Evolutionary conservation across 2,329 filamentous ascomycete genomes (phyloP).

Genomic region (Arthrinium puccinioides): DNA sequence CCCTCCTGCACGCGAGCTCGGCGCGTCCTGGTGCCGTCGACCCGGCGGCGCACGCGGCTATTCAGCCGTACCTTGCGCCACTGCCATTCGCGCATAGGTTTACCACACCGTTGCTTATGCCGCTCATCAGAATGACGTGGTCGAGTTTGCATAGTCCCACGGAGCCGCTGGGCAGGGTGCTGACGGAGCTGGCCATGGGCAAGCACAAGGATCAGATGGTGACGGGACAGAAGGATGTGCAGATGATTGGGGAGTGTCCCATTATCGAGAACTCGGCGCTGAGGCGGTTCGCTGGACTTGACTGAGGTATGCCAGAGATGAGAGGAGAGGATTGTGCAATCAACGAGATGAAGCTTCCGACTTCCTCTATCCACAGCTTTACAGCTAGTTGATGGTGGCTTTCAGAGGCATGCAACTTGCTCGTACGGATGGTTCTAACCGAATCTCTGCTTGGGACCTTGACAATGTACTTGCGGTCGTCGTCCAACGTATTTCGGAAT

Average conservation of each 20-base stretch:
- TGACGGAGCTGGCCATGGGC: constrained; percentile 39
- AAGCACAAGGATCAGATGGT: constrained; percentile 18
- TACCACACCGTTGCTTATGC: constrained; percentile 12
- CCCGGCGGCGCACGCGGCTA: constrained; percentile 27
- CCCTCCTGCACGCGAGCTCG: constrained; percentile 45
- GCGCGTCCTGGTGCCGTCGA: constrained; percentile 57
- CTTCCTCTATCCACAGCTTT: no score
- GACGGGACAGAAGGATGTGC: constrained; percentile 12
- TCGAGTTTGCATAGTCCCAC: constrained; percentile 31
- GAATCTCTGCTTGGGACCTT: no score
- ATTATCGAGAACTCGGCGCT: constrained; percentile 21
- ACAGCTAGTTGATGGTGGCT: no score
- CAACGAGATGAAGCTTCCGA: no score
- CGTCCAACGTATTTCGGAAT: no score
- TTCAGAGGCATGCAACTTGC: no score
- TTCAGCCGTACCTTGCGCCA: constrained; percentile 33
- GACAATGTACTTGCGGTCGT: no score
- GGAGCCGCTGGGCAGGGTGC: constrained; percentile 31
- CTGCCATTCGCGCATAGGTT: constrained; percentile 12
- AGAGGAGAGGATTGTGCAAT: no score
- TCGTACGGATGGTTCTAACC: no score
- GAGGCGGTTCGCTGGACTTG: constrained; percentile 14
- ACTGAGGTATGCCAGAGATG: no score
- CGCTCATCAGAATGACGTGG: constrained; percentile 10
- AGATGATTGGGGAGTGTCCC: constrained; percentile 19